These are phyloP conservation scores for Tricholoma sp. DNA, from an alignment of 768 basidiomycete genomes.

Conservation along the genomic window DNA sequence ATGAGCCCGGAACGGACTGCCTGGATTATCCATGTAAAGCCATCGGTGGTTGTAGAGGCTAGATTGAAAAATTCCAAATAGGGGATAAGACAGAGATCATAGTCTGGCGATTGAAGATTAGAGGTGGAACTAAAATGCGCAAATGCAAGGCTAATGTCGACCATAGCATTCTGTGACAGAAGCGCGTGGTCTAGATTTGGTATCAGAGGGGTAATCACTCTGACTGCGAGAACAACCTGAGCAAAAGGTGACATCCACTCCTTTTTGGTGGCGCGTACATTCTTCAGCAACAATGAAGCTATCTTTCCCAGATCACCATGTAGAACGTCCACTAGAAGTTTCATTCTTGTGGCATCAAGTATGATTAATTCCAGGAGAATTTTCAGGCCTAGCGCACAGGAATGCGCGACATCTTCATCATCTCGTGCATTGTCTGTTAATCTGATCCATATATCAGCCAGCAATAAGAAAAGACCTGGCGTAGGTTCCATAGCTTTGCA, in stretches of 20 bases:
- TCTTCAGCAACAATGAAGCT: background rate
- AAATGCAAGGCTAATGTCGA: background rate
- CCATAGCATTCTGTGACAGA: background rate
- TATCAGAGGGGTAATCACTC: background rate
- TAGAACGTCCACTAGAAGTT: background rate
- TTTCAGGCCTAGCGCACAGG: background rate
- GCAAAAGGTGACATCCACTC: background rate
- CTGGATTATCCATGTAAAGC: background rate
- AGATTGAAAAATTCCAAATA: background rate
- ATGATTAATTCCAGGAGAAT: background rate
- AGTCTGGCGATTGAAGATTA: background rate
- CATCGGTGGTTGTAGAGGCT: background rate
- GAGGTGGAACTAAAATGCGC: background rate
- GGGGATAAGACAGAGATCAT: background rate
- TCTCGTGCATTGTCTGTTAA: background rate
- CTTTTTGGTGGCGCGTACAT: background rate
- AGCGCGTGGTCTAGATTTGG: background rate
- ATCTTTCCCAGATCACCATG: background rate
- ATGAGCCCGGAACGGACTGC: background rate
- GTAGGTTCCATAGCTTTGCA: background rate
- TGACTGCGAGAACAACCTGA: background rate
- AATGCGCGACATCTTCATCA: background rate
- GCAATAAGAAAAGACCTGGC: background rate
- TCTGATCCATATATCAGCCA: background rate
- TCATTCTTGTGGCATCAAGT: background rate